Evolutionary conservation across 306 rosid species (phyloP).

Genomic region (Styphnolobium japonicum): DNA sequence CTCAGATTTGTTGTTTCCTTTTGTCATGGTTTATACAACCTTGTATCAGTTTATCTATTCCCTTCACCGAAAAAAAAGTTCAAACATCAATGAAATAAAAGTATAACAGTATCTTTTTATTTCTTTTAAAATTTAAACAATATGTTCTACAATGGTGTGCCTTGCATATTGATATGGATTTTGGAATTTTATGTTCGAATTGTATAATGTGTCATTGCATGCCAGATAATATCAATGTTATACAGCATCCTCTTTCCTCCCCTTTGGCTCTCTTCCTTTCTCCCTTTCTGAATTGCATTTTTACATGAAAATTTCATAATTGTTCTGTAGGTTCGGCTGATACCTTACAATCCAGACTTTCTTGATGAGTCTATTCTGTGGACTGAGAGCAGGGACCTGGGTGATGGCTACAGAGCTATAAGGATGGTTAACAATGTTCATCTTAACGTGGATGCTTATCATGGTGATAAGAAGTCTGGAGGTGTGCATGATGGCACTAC

Average conservation of each 20-base stretch:
- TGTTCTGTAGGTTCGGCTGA: conserved; percentile 51
- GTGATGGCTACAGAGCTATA: conserved; percentile 52
- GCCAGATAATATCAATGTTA: neutral
- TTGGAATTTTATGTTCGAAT: neutral
- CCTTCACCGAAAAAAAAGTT: neutral
- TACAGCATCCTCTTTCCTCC: neutral
- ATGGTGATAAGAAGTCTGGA: conserved; percentile 62
- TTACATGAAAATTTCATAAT: neutral
- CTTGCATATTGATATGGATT: neutral
- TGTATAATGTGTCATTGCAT: neutral
- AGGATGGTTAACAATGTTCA: conserved; percentile 58
- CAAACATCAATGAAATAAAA: neutral
- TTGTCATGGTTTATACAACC: neutral
- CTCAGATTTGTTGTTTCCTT: too few species aligned
- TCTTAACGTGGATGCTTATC: conserved; percentile 59
- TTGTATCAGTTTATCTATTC: neutral
- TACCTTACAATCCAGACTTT: conserved; percentile 27
- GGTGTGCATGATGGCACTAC: conserved; percentile 64
- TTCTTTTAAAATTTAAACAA: neutral
- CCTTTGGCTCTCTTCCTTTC: neutral
- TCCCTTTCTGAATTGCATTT: neutral
- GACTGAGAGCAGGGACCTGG: conserved; percentile 50
- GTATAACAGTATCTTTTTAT: neutral
- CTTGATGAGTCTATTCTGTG: conserved; percentile 60
- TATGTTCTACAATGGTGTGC: conserved; percentile 3